A percentile compares a stretch with the other conserved stretches of the same genome.
Conservation (phyloP, 768 basidiomycete species). For the Lentinula raphanica region DNA sequence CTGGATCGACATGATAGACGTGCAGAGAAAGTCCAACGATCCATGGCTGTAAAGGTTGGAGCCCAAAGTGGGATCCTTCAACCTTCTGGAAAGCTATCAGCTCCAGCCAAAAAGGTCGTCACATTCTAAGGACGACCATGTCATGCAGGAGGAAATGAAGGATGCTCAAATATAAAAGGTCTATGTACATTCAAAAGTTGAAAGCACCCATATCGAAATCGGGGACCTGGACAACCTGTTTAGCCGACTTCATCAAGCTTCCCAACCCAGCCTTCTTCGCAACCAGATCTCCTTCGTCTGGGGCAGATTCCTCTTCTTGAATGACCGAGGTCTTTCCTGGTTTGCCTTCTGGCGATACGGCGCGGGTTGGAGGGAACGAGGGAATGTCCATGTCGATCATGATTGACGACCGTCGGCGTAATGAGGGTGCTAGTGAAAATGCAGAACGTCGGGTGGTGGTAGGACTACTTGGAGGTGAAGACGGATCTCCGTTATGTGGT, state of each 20-base stretch:
- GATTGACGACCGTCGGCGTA: conserved; percentile 67
- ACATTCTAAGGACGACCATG: conserved; percentile 36
- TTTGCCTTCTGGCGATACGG: conserved; percentile 39
- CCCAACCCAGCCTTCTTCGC: conserved; percentile 74
- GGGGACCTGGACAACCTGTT: conserved; percentile 77
- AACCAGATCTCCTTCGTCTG: conserved; percentile 51
- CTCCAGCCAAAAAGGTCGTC: conserved; percentile 42
- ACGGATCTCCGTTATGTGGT: neutral
- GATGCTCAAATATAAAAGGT: neutral
- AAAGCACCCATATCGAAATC: conserved; percentile 88
- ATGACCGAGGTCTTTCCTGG: conserved; percentile 12
- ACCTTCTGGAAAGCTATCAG: conserved; percentile 23
- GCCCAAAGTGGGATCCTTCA: conserved; percentile 36
- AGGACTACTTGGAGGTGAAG: conserved; percentile 36
- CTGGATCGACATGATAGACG: conserved; percentile 56
- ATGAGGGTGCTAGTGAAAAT: conserved; percentile 45
- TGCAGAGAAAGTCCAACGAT: conserved; percentile 36
- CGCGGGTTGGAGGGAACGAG: conserved; percentile 53
- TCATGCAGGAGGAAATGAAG: neutral
- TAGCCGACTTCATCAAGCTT: conserved; percentile 85
- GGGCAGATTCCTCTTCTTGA: conserved; percentile 22
- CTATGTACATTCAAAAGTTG: conserved; percentile 6
- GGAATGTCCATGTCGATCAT: conserved; percentile 86
- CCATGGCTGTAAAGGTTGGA: conserved; percentile 38
- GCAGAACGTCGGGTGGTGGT: conserved; percentile 36